Percentiles rank a stretch among this genome's conserved stretches.
Evolutionary conservation across 163 green algal genomes (phyloP).

Genomic region (Picocystis sp.): DNA sequence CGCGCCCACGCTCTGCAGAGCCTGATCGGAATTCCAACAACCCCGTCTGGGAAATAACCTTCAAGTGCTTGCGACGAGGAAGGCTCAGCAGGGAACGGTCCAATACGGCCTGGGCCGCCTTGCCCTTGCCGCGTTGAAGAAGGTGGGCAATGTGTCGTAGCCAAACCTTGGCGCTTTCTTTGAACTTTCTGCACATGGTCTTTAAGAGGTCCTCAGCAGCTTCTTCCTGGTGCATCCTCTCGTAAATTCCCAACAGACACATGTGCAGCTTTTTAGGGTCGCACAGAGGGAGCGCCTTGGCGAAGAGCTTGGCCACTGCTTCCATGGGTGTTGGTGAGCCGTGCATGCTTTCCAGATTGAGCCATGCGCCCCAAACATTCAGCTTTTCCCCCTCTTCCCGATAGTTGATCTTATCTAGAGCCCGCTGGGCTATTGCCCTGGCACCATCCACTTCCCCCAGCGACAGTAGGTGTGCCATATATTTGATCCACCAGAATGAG

Average conservation of each 20-base stretch:
- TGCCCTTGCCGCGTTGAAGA: slow-evolving; percentile 26
- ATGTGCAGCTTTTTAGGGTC: slow-evolving; percentile 82
- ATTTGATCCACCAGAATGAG: slow-evolving; percentile 81
- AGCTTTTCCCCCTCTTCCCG: slow-evolving; percentile 70
- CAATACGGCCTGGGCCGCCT: slow-evolving; percentile 32
- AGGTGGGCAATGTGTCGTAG: slow-evolving; percentile 31
- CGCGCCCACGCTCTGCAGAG: slow-evolving; percentile 24
- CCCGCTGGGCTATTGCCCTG: slow-evolving; percentile 56
- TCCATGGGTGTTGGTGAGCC: slow-evolving; percentile 44
- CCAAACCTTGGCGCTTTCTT: slow-evolving; percentile 63
- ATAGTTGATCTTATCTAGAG: slow-evolving; percentile 69
- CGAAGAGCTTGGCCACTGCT: slow-evolving; percentile 54
- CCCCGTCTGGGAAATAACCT: slow-evolving; percentile 50
- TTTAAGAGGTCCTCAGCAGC: slow-evolving; percentile 45
- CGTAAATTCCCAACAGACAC: slow-evolving; percentile 54
- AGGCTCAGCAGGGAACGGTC: slow-evolving; percentile 51
- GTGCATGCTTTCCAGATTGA: slow-evolving; percentile 85
- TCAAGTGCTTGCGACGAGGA: slow-evolving; percentile 81
- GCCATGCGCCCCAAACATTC: slow-evolving; percentile 85
- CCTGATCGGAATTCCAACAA: slow-evolving; percentile 59
- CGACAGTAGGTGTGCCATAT: slow-evolving; percentile 77
- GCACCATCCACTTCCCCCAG: slow-evolving; percentile 61
- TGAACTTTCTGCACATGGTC: slow-evolving; percentile 63
- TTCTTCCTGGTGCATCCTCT: slow-evolving; percentile 32
- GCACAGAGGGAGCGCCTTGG: slow-evolving; percentile 49